Conservation (phyloP, 306 rosid genomes). For the Prunus fruticosa region DNA sequence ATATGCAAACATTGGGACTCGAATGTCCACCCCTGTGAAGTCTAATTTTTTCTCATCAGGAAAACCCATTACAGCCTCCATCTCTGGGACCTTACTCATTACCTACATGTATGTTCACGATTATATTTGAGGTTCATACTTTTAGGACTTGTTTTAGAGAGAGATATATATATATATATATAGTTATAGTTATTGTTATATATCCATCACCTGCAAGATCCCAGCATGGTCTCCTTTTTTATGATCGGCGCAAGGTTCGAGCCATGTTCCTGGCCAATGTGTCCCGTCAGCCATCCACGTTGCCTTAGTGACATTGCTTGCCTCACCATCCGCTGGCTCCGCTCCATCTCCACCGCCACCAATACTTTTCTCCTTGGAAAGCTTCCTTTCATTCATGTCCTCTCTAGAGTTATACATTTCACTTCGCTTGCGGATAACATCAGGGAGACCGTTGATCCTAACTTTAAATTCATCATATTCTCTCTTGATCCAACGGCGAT, state of each 20-base stretch:
- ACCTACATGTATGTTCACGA: slow-evolving; percentile 35
- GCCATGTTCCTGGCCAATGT: slow-evolving; percentile 91
- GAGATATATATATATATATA: too few species aligned
- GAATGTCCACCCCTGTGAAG: slow-evolving; percentile 71
- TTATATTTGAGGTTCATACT: neutral
- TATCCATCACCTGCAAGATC: slow-evolving; percentile 44
- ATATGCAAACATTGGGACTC: slow-evolving; percentile 82
- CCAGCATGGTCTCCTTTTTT: slow-evolving; percentile 90
- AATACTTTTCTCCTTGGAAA: slow-evolving; percentile 40
- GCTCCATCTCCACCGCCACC: slow-evolving; percentile 37
- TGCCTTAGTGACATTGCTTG: slow-evolving; percentile 38
- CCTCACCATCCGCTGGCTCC: slow-evolving; percentile 21
- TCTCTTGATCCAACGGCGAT: slow-evolving; percentile 87
- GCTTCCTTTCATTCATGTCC: slow-evolving; percentile 54
- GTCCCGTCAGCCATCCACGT: slow-evolving; percentile 97
- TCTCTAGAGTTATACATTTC: slow-evolving; percentile 53
- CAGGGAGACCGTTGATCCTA: slow-evolving; percentile 78
- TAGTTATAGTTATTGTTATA: neutral
- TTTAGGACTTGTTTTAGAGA: neutral
- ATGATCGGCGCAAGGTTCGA: slow-evolving; percentile 47
- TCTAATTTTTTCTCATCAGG: slow-evolving; percentile 60
- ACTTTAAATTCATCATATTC: slow-evolving; percentile 93
- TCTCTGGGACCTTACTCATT: slow-evolving; percentile 61
- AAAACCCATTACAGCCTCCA: slow-evolving; percentile 57
- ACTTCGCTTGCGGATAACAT: slow-evolving; percentile 45